A percentile compares a stretch with the other conserved stretches of the same genome.
Conservation (phyloP, 176 grass and related monocot species). For the Carex parvula region DNA sequence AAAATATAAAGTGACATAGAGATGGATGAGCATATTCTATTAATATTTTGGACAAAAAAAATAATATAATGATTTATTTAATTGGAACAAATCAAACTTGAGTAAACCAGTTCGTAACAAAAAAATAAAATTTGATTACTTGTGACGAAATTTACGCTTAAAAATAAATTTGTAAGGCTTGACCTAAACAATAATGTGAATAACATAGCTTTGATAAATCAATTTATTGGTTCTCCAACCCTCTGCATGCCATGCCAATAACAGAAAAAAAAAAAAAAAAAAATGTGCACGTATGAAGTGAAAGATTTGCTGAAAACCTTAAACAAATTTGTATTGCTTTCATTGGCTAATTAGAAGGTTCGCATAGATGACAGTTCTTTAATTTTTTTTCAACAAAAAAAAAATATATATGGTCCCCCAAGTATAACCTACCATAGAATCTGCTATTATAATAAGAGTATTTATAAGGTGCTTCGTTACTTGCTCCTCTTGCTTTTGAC, state of each 20-base stretch:
- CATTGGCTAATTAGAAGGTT: conserved; percentile 11
- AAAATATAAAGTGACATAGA: too few relatives aligned
- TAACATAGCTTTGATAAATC: not conserved
- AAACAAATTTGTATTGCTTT: not conserved
- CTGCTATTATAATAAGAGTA: not conserved
- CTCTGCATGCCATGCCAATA: not conserved
- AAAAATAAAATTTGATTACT: too few relatives aligned
- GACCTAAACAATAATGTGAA: not conserved
- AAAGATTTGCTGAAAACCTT: conserved; percentile 13
- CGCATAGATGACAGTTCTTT: not conserved
- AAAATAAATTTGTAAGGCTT: too few relatives aligned
- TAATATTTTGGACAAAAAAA: too few relatives aligned
- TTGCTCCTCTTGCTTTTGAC: not conserved
- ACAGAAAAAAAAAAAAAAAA: conserved; percentile 1
- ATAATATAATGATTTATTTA: too few relatives aligned
- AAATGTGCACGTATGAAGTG: conserved; percentile 7
- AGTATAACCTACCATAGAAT: not conserved
- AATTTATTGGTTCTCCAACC: not conserved
- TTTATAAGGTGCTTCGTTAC: conserved; percentile 1
- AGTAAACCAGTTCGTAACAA: too few relatives aligned
- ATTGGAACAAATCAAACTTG: too few relatives aligned
- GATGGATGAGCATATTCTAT: too few relatives aligned
- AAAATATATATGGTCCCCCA: not conserved
- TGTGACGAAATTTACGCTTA: too few relatives aligned
- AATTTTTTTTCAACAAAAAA: not conserved